These are phyloP conservation scores for Neonectria sp. DNA, from an alignment of 2,329 filamentous ascomycete species.

Conservation along the genomic window DNA sequence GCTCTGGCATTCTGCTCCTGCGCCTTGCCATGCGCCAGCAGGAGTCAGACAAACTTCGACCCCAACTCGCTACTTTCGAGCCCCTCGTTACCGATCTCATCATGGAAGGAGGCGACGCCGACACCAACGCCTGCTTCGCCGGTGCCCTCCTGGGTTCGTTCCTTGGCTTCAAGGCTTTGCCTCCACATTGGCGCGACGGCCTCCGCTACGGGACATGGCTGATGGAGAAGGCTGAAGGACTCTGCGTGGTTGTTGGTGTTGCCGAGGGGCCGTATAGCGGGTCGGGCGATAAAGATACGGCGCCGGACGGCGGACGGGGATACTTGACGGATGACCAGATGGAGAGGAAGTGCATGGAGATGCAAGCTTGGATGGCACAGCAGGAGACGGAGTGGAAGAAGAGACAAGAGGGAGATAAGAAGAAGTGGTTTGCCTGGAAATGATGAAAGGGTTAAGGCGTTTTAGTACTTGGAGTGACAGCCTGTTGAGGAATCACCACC, in stretches of 20 bases:
- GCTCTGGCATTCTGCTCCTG: slow-evolving; percentile 61
- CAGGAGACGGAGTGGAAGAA: slow-evolving; percentile 48
- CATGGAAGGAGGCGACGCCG: slow-evolving; percentile 68
- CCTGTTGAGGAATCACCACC: neutral
- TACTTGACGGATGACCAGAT: slow-evolving; percentile 56
- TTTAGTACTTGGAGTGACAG: neutral
- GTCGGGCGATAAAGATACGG: slow-evolving; percentile 57
- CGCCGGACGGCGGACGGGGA: slow-evolving; percentile 58
- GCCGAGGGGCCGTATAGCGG: slow-evolving; percentile 52
- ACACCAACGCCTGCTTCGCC: slow-evolving; percentile 68
- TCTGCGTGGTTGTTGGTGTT: slow-evolving; percentile 58
- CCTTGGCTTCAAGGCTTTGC: slow-evolving; percentile 62
- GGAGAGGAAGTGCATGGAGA: slow-evolving; percentile 52
- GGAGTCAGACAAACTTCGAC: slow-evolving; percentile 33
- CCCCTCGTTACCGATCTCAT: slow-evolving; percentile 63
- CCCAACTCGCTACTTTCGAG: slow-evolving; percentile 57
- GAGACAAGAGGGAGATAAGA: slow-evolving; percentile 40
- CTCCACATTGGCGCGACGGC: slow-evolving; percentile 65
- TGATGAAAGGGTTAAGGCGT: neutral
- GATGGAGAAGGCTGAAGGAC: slow-evolving; percentile 58
- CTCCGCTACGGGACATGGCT: slow-evolving; percentile 62
- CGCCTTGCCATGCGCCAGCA: slow-evolving; percentile 59
- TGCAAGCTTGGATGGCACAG: slow-evolving; percentile 51
- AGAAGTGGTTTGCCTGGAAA: slow-evolving; percentile 46
- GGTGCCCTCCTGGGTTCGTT: slow-evolving; percentile 65